A percentile compares a stretch with the other conserved stretches of the same genome.
These are phyloP conservation scores for Aureobasidium mangrovei DNA, from an alignment of 2,329 filamentous ascomycete species.

Conservation along the genomic window DNA sequence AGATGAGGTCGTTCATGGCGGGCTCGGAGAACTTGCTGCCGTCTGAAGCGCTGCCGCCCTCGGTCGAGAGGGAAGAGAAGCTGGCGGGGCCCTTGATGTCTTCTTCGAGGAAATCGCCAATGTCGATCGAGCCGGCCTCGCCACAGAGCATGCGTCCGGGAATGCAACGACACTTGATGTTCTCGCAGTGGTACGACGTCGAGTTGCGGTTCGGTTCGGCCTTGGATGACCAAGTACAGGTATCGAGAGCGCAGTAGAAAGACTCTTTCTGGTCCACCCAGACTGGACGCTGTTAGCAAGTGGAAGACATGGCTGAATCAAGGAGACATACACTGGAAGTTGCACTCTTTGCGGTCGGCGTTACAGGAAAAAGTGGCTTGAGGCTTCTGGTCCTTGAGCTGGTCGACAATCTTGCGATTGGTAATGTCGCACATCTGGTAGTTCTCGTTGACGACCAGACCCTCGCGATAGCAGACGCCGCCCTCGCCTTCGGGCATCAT, in stretches of 20 bases:
- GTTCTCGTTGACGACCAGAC: constrained; percentile 85
- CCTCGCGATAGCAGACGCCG: constrained; percentile 86
- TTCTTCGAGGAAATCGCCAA: constrained; percentile 77
- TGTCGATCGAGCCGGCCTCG: constrained; percentile 81
- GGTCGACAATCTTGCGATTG: constrained; percentile 83
- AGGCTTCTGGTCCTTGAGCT: constrained; percentile 74
- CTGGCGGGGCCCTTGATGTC: constrained; percentile 79
- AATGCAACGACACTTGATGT: constrained; percentile 80
- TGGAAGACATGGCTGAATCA: neutral
- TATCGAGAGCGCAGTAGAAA: constrained; percentile 86
- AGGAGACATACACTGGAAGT: constrained; percentile 73
- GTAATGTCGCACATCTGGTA: constrained; percentile 98
- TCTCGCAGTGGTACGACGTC: constrained; percentile 76
- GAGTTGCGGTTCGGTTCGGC: constrained; percentile 64
- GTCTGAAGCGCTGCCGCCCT: constrained; percentile 49
- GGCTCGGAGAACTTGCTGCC: constrained; percentile 86
- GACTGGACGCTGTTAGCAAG: constrained; percentile 46
- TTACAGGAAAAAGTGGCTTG: constrained; percentile 94
- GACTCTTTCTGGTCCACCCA: constrained; percentile 93
- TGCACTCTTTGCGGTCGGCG: constrained; percentile 64
- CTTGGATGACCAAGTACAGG: constrained; percentile 65
- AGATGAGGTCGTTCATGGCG: constrained; percentile 84
- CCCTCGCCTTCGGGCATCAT: constrained; percentile 76
- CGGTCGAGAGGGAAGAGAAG: constrained; percentile 60
- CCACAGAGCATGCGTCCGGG: constrained; percentile 90